Base-by-base conservation (phyloP, 2,329 filamentous ascomycete species). In the Xylogone sp. region DNA sequence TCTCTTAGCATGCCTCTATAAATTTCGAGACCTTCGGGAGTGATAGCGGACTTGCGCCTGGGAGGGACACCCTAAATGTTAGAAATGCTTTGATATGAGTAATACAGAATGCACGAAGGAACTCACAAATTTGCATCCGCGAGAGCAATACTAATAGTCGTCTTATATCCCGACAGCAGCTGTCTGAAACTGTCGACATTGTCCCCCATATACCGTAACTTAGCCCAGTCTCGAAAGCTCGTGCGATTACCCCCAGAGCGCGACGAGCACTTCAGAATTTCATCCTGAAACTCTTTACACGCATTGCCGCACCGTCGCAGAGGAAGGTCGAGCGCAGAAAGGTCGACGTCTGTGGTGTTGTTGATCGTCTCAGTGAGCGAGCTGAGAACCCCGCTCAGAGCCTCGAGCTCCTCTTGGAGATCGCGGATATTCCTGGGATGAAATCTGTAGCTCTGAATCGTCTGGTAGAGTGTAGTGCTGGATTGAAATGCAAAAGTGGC, bases 191-290 rank as follows among this genome's bases (percentile, higher is more conserved):
- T 66, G 53, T 70, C 66, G 43, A 76, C 70, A 53, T 74, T 64
- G 43, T 74, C 67, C 22, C 69, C 71, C 66, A 75, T 72, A 48
- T 75, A 76, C 52, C 55, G 68, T 44, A 76, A 56, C 57, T 64
- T 71, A 3, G 71, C 69, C 73, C 70, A 76, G 56, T 74, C 73
- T 44, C 70, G 68, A 58, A 76, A 74, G 58, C 69, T 76, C 20
- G 66, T 63, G 49, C 66, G 62, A 53, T 55, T 59, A 27, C 55
- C 62, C 20, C 56, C 60, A 31, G 71, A 74, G 43, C 61, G 66
- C 42, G 62, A 60, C 31, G 60, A 62, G 52, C 59, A 71, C 61
- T 68, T 67, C 22, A 57, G 34, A 31, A 76, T 58, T 56, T 71
- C 66, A 48, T 66, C 44, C 49, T 68, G 57, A 57, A 76, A 76